Evolutionary conservation across 805 yeast species (phyloP).

Genomic region (Hanseniaspora jakobsenii): DNA sequence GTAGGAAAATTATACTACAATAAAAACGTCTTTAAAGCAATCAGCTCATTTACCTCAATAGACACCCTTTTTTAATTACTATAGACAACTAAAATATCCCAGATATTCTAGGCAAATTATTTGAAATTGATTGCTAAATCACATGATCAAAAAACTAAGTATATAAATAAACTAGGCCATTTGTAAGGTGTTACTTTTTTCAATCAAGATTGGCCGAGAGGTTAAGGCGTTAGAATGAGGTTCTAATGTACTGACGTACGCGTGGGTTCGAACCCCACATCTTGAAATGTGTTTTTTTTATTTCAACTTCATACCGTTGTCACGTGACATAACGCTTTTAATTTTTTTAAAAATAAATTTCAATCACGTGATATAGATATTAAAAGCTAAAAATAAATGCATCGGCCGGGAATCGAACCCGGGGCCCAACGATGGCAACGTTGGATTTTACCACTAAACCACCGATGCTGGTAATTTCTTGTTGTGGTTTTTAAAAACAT

Average conservation of each 20-base stretch:
- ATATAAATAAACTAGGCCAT: too few relatives aligned
- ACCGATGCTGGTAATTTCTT: slow-evolving; percentile 3
- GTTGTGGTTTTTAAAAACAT: background rate
- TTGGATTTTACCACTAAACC: slow-evolving; percentile 13
- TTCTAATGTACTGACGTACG: slow-evolving; percentile 15
- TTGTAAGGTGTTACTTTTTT: slow-evolving; percentile 3
- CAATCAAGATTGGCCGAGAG: slow-evolving; percentile 15
- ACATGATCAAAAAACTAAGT: too few relatives aligned
- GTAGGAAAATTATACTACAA: too few relatives aligned
- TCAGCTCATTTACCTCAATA: too few relatives aligned
- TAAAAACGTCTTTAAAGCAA: too few relatives aligned
- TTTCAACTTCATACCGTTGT: background rate
- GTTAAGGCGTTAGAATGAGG: slow-evolving; percentile 16
- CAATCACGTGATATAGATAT: too few relatives aligned
- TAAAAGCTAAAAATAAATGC: background rate
- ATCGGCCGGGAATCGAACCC: slow-evolving; percentile 15
- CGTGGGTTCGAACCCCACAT: slow-evolving; percentile 16
- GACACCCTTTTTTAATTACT: too few relatives aligned
- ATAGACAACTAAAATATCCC: too few relatives aligned
- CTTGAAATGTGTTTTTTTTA: slow-evolving; percentile 8
- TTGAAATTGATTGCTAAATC: too few relatives aligned
- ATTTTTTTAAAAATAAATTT: too few relatives aligned
- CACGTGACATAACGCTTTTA: slow-evolving; percentile 2
- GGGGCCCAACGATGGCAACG: slow-evolving; percentile 14
- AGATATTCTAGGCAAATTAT: too few relatives aligned